Evolutionary conservation across 371 early-diverging fungal genomes (phyloP).

Genomic region (Mortierella sp.): DNA sequence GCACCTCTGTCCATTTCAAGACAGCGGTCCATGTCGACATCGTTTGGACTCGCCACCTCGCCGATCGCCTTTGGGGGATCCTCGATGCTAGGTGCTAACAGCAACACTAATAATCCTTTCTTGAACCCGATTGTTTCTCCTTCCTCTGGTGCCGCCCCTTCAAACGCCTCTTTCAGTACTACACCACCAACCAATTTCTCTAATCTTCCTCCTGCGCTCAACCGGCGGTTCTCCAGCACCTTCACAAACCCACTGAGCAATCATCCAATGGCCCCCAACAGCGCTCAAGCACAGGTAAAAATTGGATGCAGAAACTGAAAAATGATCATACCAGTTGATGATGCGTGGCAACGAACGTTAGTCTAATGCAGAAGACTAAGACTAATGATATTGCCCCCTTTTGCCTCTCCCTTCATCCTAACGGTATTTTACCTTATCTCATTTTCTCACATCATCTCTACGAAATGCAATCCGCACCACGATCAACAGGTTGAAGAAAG

Average conservation of each 20-base stretch:
- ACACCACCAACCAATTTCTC: constrained; percentile 27
- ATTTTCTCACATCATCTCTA: too few species aligned
- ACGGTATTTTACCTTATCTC: too few species aligned
- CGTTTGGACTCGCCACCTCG: constrained; percentile 40
- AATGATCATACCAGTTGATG: neutral
- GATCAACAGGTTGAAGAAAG: constrained; percentile 1
- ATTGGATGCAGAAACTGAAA: neutral
- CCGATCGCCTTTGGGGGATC: constrained; percentile 24
- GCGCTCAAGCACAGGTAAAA: constrained; percentile 7
- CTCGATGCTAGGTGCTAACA: constrained; percentile 4
- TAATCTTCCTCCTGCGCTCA: constrained; percentile 21
- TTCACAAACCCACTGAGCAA: constrained; percentile 39
- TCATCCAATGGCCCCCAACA: neutral
- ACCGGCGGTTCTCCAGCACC: constrained; percentile 28
- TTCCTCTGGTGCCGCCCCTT: neutral
- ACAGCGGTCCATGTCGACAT: constrained; percentile 42
- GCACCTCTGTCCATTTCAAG: constrained; percentile 31
- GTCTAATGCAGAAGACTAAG: too few species aligned
- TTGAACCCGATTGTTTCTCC: constrained; percentile 16
- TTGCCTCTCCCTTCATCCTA: too few species aligned
- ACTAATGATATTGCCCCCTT: too few species aligned
- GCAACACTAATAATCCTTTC: constrained; percentile 21
- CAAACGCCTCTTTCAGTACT: constrained; percentile 1
- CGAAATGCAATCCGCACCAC: too few species aligned
- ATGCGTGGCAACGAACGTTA: too few species aligned